Percentiles rank a stretch among this genome's conserved stretches.
Evolutionary conservation across 108 stramenopile species (phyloP).

Genomic region (Cylindrotheca fusiformis): DNA sequence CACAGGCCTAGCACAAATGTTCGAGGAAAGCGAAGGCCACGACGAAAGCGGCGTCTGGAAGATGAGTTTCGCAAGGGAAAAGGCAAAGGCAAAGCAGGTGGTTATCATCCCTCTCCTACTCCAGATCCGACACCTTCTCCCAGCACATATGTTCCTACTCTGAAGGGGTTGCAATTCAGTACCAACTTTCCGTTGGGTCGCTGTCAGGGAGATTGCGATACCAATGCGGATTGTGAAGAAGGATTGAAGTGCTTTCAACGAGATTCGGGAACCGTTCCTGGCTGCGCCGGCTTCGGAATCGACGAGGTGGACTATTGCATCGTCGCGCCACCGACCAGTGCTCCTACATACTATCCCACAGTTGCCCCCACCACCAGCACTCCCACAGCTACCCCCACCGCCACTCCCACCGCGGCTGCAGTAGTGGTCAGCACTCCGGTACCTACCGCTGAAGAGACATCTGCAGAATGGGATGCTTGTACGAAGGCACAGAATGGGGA

Average conservation of each 20-base stretch:
- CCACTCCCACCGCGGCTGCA: slow-evolving; percentile 4
- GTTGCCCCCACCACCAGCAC: slow-evolving; percentile 2
- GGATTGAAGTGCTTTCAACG: slow-evolving; percentile 22
- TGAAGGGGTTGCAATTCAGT: background rate
- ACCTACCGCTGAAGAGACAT: background rate
- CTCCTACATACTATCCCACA: background rate
- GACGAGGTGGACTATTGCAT: slow-evolving; percentile 36
- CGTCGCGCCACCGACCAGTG: background rate
- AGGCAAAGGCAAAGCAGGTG: no score
- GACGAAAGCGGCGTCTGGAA: no score
- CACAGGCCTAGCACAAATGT: no score
- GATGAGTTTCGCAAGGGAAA: no score
- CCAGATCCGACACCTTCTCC: background rate
- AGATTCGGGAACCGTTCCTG: slow-evolving; percentile 8
- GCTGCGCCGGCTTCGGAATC: slow-evolving; percentile 23
- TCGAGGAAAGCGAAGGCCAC: no score
- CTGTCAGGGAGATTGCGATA: slow-evolving; percentile 32
- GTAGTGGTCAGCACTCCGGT: slow-evolving; percentile 2
- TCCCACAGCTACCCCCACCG: slow-evolving; percentile 16
- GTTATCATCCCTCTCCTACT: background rate
- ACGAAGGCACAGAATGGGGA: slow-evolving; percentile 13
- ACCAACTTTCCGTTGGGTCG: slow-evolving; percentile 2
- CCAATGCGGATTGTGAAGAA: slow-evolving; percentile 10
- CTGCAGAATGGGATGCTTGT: slow-evolving; percentile 1
- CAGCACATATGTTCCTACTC: background rate